A percentile compares a stretch with the other conserved stretches of the same genome.
These are phyloP conservation scores for Pleoardoris graminearum DNA, from an alignment of 2,329 filamentous ascomycete species.

Conservation along the genomic window DNA sequence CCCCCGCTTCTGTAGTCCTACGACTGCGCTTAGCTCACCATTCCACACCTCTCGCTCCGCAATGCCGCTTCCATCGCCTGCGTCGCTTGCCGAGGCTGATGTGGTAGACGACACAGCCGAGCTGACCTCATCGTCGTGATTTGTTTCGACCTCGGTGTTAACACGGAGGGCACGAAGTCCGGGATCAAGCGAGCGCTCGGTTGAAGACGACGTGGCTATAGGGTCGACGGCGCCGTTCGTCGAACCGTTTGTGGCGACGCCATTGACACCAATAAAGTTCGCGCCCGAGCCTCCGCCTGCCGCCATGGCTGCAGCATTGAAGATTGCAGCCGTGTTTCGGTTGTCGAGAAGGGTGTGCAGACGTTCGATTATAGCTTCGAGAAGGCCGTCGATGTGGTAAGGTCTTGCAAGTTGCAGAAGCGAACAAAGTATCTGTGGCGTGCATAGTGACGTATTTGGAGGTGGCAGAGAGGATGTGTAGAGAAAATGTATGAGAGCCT, in stretches of 20 bases:
- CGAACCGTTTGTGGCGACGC: constrained; percentile 30
- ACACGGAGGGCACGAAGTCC: constrained; percentile 51
- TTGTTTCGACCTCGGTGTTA: constrained; percentile 52
- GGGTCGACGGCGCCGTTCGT: constrained; percentile 24
- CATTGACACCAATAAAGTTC: constrained; percentile 56
- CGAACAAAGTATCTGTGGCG: constrained; percentile 93
- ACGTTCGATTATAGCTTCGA: constrained; percentile 90
- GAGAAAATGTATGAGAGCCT: constrained; percentile 87
- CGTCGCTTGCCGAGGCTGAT: constrained; percentile 39
- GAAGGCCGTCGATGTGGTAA: constrained; percentile 87
- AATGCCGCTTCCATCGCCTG: constrained; percentile 38
- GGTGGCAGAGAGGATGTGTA: constrained; percentile 89
- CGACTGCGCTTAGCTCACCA: constrained; percentile 82
- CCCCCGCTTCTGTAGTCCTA: constrained; percentile 92
- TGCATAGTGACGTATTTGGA: constrained; percentile 76
- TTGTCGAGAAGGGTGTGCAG: constrained; percentile 88
- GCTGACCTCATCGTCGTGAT: constrained; percentile 41
- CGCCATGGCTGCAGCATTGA: constrained; percentile 98
- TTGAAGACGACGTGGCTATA: constrained; percentile 5
- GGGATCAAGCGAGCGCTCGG: constrained; percentile 37
- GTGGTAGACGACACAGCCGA: constrained; percentile 37
- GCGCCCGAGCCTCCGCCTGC: constrained; percentile 89
- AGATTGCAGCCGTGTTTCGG: constrained; percentile 92
- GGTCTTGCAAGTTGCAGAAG: constrained; percentile 90
- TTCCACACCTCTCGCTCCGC: constrained; percentile 71